Conservation (phyloP, 2,329 filamentous ascomycete genomes). For the Cytospora chrysosperma region DNA sequence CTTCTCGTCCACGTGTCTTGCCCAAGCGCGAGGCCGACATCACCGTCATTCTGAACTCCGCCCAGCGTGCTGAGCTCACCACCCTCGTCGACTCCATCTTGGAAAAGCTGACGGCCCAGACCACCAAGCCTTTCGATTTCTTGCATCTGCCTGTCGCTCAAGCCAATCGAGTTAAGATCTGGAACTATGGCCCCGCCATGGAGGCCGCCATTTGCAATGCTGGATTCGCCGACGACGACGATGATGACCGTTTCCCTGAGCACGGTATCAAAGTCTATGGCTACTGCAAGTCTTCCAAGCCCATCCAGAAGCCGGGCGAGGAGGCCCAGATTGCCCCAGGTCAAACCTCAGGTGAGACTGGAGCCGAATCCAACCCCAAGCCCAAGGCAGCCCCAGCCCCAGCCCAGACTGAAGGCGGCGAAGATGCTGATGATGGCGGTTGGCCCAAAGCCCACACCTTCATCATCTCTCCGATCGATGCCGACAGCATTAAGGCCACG, state of each 20-base stretch:
- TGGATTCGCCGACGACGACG: background rate
- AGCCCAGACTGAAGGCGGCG: slow-evolving; percentile 1
- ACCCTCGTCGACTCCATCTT: slow-evolving; percentile 41
- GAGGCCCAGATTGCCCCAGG: slow-evolving; percentile 2
- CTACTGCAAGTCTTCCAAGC: slow-evolving; percentile 9
- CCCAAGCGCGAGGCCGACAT: slow-evolving; percentile 50
- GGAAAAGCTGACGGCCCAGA: slow-evolving; percentile 30
- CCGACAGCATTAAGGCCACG: slow-evolving; percentile 30
- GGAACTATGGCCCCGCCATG: slow-evolving; percentile 15
- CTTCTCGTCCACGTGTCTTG: slow-evolving; percentile 28
- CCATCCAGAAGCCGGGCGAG: slow-evolving; percentile 9
- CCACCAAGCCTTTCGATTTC: slow-evolving; percentile 53
- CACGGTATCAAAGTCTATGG: slow-evolving; percentile 1
- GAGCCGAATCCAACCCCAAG: slow-evolving; percentile 3
- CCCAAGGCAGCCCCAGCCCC: background rate
- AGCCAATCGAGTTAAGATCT: slow-evolving; percentile 22
- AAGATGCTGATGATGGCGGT: slow-evolving; percentile 14
- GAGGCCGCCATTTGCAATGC: slow-evolving; percentile 7
- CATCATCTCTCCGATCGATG: slow-evolving; percentile 16
- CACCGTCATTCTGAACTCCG: slow-evolving; percentile 45
- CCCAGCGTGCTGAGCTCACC: slow-evolving; percentile 53
- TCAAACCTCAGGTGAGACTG: slow-evolving; percentile 16
- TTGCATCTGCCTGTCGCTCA: slow-evolving; percentile 30
- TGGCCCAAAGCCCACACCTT: slow-evolving; percentile 9
- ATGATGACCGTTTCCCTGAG: slow-evolving; percentile 1